Evolutionary conservation across 805 yeast species (phyloP).

Genomic region (Saccharomycopsis synnaedendra): DNA sequence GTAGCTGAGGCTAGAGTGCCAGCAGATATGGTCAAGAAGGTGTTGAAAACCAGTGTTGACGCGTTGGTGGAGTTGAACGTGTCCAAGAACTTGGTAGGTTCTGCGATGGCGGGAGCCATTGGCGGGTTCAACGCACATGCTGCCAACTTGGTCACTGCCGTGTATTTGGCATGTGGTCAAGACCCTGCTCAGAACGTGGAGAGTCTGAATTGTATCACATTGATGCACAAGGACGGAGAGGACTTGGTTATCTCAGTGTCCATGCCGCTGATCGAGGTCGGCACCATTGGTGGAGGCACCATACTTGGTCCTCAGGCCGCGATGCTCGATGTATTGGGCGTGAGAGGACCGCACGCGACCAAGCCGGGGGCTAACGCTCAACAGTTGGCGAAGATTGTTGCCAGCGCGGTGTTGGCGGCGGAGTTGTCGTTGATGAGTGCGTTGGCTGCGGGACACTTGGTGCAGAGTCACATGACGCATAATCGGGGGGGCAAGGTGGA

Average conservation of each 20-base stretch:
- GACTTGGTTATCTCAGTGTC: conserved; percentile 89
- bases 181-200: conserved; percentile 99
- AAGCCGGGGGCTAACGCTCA: conserved; percentile 92
- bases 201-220: conserved; percentile 92
- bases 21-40: conserved; percentile 63
- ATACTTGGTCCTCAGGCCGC: conserved; percentile 95
- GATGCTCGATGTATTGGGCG: conserved; percentile 89
- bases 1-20: conserved; percentile 95
- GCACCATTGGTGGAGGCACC: conserved; percentile 99
- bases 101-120: conserved; percentile 96
- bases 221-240: conserved; percentile 77
- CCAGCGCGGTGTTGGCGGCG: conserved; percentile 91
- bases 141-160: conserved; percentile 91
- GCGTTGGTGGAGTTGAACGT: conserved; percentile 86
- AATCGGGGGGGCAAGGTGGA: conserved; percentile 28
- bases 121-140: conserved; percentile 99
- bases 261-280: conserved; percentile 98
- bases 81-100: conserved; percentile 84
- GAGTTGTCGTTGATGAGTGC: conserved; percentile 93
- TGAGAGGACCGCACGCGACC: conserved; percentile 90
- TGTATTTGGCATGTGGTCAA: conserved; percentile 91
- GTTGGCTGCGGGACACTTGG: conserved; percentile 96
- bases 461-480: conserved; percentile 93
- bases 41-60: conserved; percentile 84
- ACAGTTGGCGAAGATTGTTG: conserved; percentile 84